phyloP scores from a whole-genome alignment of 179 eudicot genomes.

The Heliamphora pulchella region DNA sequence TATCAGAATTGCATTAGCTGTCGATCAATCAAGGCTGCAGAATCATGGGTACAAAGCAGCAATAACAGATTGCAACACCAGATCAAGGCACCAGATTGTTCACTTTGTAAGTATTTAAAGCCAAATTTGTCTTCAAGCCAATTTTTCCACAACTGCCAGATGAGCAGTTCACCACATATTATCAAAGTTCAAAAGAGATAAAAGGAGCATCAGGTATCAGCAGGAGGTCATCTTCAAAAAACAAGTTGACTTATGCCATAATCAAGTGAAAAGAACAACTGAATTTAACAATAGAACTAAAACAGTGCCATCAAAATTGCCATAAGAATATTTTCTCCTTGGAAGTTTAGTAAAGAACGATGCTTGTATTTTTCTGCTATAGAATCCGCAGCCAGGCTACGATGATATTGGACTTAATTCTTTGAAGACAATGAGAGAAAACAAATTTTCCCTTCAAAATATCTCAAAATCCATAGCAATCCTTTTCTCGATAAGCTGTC shows the following conservation, averaged over 20 bases:
- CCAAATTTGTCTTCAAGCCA: neutral
- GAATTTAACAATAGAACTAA: neutral
- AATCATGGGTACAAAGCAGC: neutral
- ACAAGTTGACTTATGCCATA: neutral
- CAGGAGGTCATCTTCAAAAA: neutral
- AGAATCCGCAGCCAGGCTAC: neutral
- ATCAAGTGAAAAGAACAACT: neutral
- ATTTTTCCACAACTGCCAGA: too few relatives aligned
- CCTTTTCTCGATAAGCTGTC: too few relatives aligned
- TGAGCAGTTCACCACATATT: neutral
- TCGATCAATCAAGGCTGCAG: too few relatives aligned
- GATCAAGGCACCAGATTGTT: neutral
- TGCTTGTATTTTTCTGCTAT: neutral
- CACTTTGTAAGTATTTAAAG: neutral
- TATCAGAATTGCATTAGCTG: too few relatives aligned
- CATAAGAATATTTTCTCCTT: conserved; percentile 1
- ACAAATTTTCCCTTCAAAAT: too few relatives aligned
- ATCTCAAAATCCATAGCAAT: too few relatives aligned
- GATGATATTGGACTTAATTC: too few relatives aligned
- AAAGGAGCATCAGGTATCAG: neutral
- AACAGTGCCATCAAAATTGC: neutral
- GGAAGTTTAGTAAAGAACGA: neutral
- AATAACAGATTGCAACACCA: neutral
- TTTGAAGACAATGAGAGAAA: too few relatives aligned
- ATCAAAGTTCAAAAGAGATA: neutral